Percentiles rank a stretch among this genome's conserved stretches.
Evolutionary conservation across 208 protist species (phyloP).

Genomic region (Crithidia bombi): DNA sequence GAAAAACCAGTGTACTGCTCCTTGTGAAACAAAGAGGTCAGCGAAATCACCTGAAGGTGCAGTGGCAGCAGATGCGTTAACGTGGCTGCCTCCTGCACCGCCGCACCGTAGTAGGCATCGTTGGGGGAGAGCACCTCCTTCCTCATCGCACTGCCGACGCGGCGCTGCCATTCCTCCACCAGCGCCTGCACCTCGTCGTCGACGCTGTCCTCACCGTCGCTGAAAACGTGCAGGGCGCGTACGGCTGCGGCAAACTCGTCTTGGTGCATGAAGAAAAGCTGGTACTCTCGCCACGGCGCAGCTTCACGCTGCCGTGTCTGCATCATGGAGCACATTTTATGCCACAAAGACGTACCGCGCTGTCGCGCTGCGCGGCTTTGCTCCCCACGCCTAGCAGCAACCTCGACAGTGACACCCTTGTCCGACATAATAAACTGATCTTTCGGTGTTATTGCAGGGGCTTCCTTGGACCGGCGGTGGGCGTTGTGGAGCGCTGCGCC

Average conservation of each 20-base stretch:
- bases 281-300: conserved; percentile 30
- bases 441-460: conserved; percentile 9
- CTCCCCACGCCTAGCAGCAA: neutral
- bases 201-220: conserved; percentile 26
- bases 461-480: neutral
- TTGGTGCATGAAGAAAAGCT: conserved; percentile 58
- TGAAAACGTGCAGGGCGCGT: conserved; percentile 33
- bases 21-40: conserved; percentile 55
- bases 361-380: neutral
- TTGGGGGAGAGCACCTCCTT: conserved; percentile 41
- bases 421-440: conserved; percentile 19
- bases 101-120: conserved; percentile 59
- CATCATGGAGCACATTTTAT: conserved; percentile 36
- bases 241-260: conserved; percentile 36
- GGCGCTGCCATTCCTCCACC: conserved; percentile 56
- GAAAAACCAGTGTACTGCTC: conserved; percentile 64
- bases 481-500: neutral
- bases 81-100: conserved; percentile 46
- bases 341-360: conserved; percentile 25
- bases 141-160: conserved; percentile 41
- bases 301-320: conserved; percentile 13
- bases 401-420: no score
- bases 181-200: conserved; percentile 42
- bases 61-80: conserved; percentile 56
- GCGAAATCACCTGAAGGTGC: conserved; percentile 49